A percentile compares a stretch with the other conserved stretches of the same genome.
Conservation (phyloP, 2,329 filamentous ascomycete species). For the Aureobasidium sp. region DNA sequence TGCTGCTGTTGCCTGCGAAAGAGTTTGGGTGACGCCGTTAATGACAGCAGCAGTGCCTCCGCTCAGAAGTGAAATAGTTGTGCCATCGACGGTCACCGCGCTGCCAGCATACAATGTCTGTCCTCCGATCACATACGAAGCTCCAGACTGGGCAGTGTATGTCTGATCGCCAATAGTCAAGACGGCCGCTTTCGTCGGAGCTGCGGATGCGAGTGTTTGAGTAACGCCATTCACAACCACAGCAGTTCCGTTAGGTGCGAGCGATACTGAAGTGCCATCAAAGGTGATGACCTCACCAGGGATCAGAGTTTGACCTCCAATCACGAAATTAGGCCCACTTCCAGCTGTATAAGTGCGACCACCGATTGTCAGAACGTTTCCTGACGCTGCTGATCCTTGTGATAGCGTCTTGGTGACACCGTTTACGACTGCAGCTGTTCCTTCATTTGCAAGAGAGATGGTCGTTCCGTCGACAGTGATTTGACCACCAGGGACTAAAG, state of each 20-base stretch:
- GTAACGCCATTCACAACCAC: constrained; percentile 30
- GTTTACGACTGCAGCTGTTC: constrained; percentile 27
- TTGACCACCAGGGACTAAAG: constrained; percentile 18
- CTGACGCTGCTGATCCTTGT: constrained; percentile 15
- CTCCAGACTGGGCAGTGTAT: constrained; percentile 9
- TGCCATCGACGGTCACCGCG: constrained; percentile 17
- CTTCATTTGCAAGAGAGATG: constrained; percentile 10
- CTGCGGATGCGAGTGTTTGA: constrained; percentile 5
- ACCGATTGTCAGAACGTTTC: constrained; percentile 23
- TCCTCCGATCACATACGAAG: constrained; percentile 19
- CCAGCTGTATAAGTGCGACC: constrained; percentile 7
- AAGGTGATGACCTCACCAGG: constrained; percentile 19
- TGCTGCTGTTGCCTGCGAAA: constrained; percentile 16
- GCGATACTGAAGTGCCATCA: constrained; percentile 17
- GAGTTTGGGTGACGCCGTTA: constrained; percentile 20
- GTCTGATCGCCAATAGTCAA: constrained; percentile 6
- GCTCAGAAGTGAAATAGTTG: constrained; percentile 15
- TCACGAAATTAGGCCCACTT: constrained; percentile 17
- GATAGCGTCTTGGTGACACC: constrained; percentile 16
- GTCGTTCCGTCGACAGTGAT: constrained; percentile 19
- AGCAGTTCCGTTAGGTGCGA: neutral
- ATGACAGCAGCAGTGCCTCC: constrained; percentile 25
- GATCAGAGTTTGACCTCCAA: constrained; percentile 17
- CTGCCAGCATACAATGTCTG: constrained; percentile 19
- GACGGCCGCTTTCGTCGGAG: constrained; percentile 17